Evolutionary conservation across 768 basidiomycete genomes (phyloP), one percentile per base, ranked within the genome.

Genomic region (Psilocybe cyanescens): DNA sequence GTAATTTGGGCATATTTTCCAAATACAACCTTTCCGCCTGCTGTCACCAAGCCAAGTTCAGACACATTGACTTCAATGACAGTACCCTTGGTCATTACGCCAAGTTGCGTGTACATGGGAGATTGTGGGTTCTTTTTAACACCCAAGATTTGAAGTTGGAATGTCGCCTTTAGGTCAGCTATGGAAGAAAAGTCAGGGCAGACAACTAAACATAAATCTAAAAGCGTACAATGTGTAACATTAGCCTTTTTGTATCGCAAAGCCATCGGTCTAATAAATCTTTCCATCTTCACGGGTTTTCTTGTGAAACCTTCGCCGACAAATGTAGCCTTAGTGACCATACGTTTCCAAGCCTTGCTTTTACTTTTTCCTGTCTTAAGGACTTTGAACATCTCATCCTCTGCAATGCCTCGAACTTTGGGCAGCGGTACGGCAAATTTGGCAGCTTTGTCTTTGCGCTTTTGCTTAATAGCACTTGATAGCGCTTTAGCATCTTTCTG

Each of bases 61-160:
- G 95, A 97, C n/a, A 97, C 95, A 69, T 99, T 99, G 68, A 99
- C 97, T 74, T 99, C 97, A 58, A 99, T 90, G 66, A 99, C 89
- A 1, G 97, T 99, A 52, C 97, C 97, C 75, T 99, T 99, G 3
- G 97, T 99, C 78, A 99, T 85, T 39, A 99, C 97, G 54, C 97
- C 97, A 44, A 96, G 86, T 70, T 95, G 93, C 0, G 95, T 95
- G 71, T 95, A 96, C 92, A 96, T 96, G 0, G 97, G 97, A 17
- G 95, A 97, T 73, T 99, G 97, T 28, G 97, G 97, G 71, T 99
- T 99, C 82, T 99, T 99, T 84, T 99, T 99, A 59, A 99, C 97
- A 48, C 94, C 94, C 47, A 99, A 80, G 65, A 99, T 99, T 67
- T 97, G 95, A 4, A 99, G 83, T 74, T 99, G 97, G 86, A 99